These are phyloP conservation scores for Penicillium crustosum DNA, from an alignment of 2,329 filamentous ascomycete species.

Conservation along the genomic window DNA sequence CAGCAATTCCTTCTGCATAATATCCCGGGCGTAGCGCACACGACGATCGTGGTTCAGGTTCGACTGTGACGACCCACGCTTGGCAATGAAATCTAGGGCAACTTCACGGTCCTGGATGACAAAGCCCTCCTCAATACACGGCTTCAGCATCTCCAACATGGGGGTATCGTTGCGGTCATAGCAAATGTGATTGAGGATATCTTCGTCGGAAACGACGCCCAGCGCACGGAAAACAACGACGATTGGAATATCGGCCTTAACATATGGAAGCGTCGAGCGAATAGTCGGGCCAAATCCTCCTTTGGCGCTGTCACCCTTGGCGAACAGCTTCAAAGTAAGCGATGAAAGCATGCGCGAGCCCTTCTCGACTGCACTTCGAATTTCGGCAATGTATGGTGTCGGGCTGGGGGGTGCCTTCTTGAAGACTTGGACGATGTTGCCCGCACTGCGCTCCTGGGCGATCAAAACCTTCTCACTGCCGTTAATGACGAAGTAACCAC, in stretches of 20 bases:
- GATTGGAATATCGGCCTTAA: conserved; percentile 90
- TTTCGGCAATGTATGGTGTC: conserved; percentile 91
- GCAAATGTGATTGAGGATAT: conserved; percentile 96
- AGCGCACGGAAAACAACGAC: conserved; percentile 94
- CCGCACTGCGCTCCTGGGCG: conserved; percentile 93
- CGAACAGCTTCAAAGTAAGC: conserved; percentile 83
- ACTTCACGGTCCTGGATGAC: conserved; percentile 94
- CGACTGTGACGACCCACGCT: conserved; percentile 72
- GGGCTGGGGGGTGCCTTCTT: conserved; percentile 93
- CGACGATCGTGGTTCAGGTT: conserved; percentile 80
- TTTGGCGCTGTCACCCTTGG: conserved; percentile 77
- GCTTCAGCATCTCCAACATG: conserved; percentile 96
- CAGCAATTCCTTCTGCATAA: conserved; percentile 93
- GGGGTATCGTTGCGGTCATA: conserved; percentile 93
- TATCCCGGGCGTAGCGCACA: conserved; percentile 86
- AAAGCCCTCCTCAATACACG: conserved; percentile 95
- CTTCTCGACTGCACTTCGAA: conserved; percentile 93
- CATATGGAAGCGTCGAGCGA: conserved; percentile 86
- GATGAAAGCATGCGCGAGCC: conserved; percentile 93
- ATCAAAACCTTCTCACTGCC: conserved; percentile 98
- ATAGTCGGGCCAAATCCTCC: conserved; percentile 84
- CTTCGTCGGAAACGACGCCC: conserved; percentile 94
- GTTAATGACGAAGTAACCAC: conserved; percentile 99
- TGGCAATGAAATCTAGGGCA: conserved; percentile 92
- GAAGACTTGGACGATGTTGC: conserved; percentile 99